phyloP scores from a whole-genome alignment of 495 filamentous ascomycete genomes.

The Tuber magnatum region DNA sequence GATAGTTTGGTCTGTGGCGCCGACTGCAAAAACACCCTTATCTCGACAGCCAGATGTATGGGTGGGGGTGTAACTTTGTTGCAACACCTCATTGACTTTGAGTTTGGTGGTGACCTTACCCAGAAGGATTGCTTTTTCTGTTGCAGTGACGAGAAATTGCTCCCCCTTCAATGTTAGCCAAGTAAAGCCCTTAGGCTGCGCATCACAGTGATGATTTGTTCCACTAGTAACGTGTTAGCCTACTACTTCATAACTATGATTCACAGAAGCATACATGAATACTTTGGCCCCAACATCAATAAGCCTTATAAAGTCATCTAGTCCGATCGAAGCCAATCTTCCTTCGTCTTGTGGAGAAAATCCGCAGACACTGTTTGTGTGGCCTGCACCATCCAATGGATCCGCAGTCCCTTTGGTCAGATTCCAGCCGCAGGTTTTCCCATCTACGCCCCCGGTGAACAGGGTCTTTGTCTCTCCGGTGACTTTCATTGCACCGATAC shows the following conservation, averaged over 20 bases:
- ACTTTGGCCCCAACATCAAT: slow-evolving; percentile 57
- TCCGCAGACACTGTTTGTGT: slow-evolving; percentile 74
- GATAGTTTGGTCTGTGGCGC: slow-evolving; percentile 61
- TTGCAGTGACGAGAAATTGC: slow-evolving; percentile 54
- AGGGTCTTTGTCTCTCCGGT: slow-evolving; percentile 53
- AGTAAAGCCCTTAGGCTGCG: slow-evolving; percentile 51
- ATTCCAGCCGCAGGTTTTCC: slow-evolving; percentile 77
- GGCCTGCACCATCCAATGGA: slow-evolving; percentile 66
- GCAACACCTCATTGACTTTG: slow-evolving; percentile 47
- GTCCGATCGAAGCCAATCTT: slow-evolving; percentile 74
- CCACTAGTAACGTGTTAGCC: not conserved
- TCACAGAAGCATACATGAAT: slow-evolving; percentile 51
- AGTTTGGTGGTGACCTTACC: slow-evolving; percentile 56
- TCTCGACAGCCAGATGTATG: slow-evolving; percentile 60
- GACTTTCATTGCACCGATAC: slow-evolving; percentile 65
- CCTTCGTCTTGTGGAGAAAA: slow-evolving; percentile 55
- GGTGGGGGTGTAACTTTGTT: slow-evolving; percentile 54
- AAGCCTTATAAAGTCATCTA: slow-evolving; percentile 88
- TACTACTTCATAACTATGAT: slow-evolving; percentile 31
- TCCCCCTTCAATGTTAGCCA: slow-evolving; percentile 34
- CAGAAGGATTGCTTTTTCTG: slow-evolving; percentile 50
- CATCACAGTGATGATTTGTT: slow-evolving; percentile 16
- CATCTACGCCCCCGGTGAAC: slow-evolving; percentile 87
- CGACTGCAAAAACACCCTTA: slow-evolving; percentile 58
- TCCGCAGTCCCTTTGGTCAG: slow-evolving; percentile 57